Conservation (phyloP, 73 alveolate genomes). For the Blepharisma stoltei region DNA sequence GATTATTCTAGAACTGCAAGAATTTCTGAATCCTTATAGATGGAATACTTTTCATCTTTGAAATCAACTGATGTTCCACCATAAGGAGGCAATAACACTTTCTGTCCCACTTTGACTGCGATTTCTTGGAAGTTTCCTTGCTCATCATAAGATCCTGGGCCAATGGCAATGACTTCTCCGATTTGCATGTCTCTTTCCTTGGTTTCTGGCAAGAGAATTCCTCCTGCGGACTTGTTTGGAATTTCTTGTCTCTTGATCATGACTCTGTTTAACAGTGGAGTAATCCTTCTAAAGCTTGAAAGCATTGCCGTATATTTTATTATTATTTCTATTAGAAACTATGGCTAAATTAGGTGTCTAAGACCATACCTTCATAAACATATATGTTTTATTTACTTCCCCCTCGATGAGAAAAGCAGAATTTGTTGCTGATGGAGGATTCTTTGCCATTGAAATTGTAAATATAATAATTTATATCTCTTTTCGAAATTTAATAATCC, state of each 20-base stretch:
- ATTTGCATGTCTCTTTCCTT: constrained; percentile 37
- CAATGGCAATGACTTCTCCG: constrained; percentile 61
- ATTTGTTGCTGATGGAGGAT: too few species aligned
- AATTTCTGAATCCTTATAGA: constrained; percentile 31
- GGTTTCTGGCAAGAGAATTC: constrained; percentile 49
- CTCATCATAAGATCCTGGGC: constrained; percentile 59
- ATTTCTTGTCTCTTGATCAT: constrained; percentile 51
- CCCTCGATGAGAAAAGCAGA: too few species aligned
- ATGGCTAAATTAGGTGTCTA: too few species aligned
- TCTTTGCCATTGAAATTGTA: too few species aligned
- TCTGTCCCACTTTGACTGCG: constrained; percentile 55
- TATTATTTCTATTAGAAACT: too few species aligned
- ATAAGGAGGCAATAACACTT: constrained; percentile 59
- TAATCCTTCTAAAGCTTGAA: constrained; percentile 34
- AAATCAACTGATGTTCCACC: constrained; percentile 27
- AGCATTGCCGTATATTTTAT: neutral
- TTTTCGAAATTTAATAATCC: too few species aligned
- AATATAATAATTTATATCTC: too few species aligned
- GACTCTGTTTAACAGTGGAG: constrained; percentile 57
- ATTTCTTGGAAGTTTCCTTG: constrained; percentile 43
- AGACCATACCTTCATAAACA: too few species aligned
- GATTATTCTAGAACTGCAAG: constrained; percentile 33
- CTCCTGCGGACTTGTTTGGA: constrained; percentile 56
- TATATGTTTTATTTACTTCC: too few species aligned
- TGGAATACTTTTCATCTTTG: constrained; percentile 7